A percentile compares a stretch with the other conserved stretches of the same genome.
Evolutionary conservation across 495 filamentous ascomycete species (phyloP).

Genomic region (Aspergillus cristatus): DNA sequence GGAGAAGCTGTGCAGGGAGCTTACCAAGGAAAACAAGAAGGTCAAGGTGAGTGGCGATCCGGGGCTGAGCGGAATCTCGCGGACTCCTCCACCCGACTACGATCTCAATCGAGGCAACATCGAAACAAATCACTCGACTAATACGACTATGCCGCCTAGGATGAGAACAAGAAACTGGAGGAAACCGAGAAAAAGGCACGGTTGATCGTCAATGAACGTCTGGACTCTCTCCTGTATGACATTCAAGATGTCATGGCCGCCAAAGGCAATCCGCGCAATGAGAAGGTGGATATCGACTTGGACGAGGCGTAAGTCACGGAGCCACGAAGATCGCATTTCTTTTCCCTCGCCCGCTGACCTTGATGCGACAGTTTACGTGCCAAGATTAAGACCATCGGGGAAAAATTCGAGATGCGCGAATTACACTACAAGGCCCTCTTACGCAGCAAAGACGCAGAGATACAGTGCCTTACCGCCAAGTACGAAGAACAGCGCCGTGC

Average conservation of each 20-base stretch:
- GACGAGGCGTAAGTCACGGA: conserved; percentile 66
- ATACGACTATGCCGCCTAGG: conserved; percentile 43
- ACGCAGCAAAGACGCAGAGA: conserved; percentile 92
- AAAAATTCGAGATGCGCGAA: conserved; percentile 92
- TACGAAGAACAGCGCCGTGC: conserved; percentile 82
- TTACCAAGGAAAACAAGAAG: conserved; percentile 93
- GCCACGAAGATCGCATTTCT: background rate
- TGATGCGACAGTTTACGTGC: conserved; percentile 58
- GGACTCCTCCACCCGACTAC: too few species aligned
- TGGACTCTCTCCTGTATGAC: conserved; percentile 62
- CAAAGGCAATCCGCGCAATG: conserved; percentile 64
- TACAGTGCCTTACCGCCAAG: conserved; percentile 77
- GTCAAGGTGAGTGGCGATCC: conserved; percentile 61
- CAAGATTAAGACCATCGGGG: conserved; percentile 86
- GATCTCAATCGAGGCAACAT: background rate
- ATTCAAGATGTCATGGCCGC: conserved; percentile 75
- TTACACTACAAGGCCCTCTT: conserved; percentile 82
- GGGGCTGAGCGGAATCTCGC: background rate
- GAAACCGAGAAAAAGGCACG: conserved; percentile 76
- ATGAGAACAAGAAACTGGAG: conserved; percentile 79
- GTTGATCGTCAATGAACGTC: conserved; percentile 73
- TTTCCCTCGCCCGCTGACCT: conserved; percentile 7
- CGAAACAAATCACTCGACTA: background rate
- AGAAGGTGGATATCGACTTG: conserved; percentile 67
- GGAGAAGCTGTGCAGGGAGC: conserved; percentile 85